Conservation (phyloP, 495 filamentous ascomycete species). For the Melanomma pulvis-pyrius region DNA sequence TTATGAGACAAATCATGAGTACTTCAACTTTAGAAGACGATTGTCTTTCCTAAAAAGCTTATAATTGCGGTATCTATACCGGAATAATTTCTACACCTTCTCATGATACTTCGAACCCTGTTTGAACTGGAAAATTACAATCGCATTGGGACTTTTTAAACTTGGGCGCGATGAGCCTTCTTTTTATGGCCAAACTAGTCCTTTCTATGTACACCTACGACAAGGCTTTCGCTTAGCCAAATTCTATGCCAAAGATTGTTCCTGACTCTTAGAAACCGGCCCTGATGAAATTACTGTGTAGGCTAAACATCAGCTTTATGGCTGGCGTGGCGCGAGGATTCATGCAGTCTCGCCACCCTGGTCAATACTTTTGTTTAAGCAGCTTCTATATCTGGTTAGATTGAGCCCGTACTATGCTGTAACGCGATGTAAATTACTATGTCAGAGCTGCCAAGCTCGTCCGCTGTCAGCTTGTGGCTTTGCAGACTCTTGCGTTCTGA, state of each 20-base stretch:
- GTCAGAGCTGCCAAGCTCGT: conserved; percentile 1
- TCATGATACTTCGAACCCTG: background rate
- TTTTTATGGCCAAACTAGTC: background rate
- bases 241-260: background rate
- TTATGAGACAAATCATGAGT: background rate
- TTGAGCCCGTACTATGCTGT: conserved; percentile 8
- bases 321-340: background rate
- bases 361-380: conserved; percentile 9
- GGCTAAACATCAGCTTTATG: background rate
- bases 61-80: background rate
- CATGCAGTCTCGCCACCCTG: conserved; percentile 5
- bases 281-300: background rate
- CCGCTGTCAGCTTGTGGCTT: conserved; percentile 6
- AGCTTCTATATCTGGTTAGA: conserved; percentile 14
- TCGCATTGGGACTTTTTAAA: background rate
- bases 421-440: conserved; percentile 15
- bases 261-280: background rate
- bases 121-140: background rate
- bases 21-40: background rate
- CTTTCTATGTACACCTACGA: background rate
- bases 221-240: background rate
- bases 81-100: background rate
- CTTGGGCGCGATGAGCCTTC: background rate
- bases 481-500: background rate
- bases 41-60: background rate